Evolutionary conservation across 2,329 filamentous ascomycete genomes (phyloP).

Genomic region (Allantophomopsis cytisporea): DNA sequence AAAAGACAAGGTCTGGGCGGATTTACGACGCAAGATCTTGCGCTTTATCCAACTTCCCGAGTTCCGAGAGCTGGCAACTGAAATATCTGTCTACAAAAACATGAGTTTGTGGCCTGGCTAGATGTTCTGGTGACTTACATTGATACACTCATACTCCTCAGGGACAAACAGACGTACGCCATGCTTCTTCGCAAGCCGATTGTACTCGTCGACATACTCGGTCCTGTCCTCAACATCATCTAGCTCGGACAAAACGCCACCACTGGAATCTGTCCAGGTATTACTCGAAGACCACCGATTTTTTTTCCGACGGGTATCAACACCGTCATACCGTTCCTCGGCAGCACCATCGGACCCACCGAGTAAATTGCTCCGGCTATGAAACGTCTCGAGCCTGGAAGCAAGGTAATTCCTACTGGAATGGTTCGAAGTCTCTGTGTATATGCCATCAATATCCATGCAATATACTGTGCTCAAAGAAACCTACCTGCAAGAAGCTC

Average conservation of each 20-base stretch:
- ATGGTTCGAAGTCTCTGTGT: too few relatives aligned
- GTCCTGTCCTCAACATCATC: conserved; percentile 34
- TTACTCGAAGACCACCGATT: conserved; percentile 25
- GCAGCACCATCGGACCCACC: conserved; percentile 1
- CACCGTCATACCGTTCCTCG: conserved; percentile 6
- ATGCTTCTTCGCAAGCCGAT: conserved; percentile 44
- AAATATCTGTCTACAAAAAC: too few relatives aligned
- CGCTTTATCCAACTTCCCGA: conserved; percentile 23
- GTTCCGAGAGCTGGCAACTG: conserved; percentile 8
- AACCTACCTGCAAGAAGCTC: conserved; percentile 5
- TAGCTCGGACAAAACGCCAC: conserved; percentile 30
- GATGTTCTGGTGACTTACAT: conserved; percentile 6
- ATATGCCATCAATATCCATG: too few relatives aligned
- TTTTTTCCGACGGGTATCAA: conserved; percentile 3
- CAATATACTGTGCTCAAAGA: too few relatives aligned
- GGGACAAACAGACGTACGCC: conserved; percentile 24
- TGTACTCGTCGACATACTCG: conserved; percentile 42
- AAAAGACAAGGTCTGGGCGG: conserved; percentile 16
- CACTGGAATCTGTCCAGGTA: conserved; percentile 44
- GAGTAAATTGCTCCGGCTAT: too few relatives aligned
- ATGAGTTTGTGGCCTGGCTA: too few relatives aligned
- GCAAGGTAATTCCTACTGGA: too few relatives aligned
- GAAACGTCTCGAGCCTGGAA: too few relatives aligned
- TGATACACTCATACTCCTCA: conserved; percentile 9
- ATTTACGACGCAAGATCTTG: conserved; percentile 21